Conservation (phyloP, 2,329 filamentous ascomycete genomes). For the Colletotrichum ledebouriae region DNA sequence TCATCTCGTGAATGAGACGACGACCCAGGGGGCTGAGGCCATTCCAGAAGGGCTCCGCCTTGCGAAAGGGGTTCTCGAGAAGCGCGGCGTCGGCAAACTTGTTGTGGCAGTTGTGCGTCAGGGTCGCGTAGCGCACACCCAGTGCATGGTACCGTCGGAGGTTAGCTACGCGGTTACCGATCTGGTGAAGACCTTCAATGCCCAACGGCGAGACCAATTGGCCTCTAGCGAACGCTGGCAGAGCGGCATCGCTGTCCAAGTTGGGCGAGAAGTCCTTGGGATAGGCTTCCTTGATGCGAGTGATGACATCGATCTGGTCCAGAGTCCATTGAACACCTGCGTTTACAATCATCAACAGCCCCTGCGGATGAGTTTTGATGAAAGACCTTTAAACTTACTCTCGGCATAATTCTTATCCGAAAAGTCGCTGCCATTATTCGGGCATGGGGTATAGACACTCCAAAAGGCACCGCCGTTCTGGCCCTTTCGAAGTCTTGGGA, state of each 20-base stretch:
- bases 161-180: slow-evolving; percentile 85
- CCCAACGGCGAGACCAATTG: slow-evolving; percentile 83
- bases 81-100: slow-evolving; percentile 88
- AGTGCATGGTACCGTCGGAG: slow-evolving; percentile 81
- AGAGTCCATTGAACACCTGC: slow-evolving; percentile 75
- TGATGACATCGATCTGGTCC: slow-evolving; percentile 81
- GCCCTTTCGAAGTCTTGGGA: slow-evolving; percentile 79
- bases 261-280: slow-evolving; percentile 77
- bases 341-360: slow-evolving; percentile 9
- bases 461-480: slow-evolving; percentile 90
- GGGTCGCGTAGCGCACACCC: slow-evolving; percentile 87
- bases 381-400: slow-evolving; percentile 60
- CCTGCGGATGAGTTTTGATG: background rate
- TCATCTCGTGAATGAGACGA: slow-evolving; percentile 87
- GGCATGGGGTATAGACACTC: slow-evolving; percentile 88
- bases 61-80: slow-evolving; percentile 63
- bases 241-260: slow-evolving; percentile 71
- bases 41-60: slow-evolving; percentile 72
- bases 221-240: slow-evolving; percentile 70
- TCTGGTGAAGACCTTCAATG: slow-evolving; percentile 92
- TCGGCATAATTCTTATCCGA: slow-evolving; percentile 78
- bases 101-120: slow-evolving; percentile 96
- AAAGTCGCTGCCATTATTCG: slow-evolving; percentile 78
- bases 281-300: slow-evolving; percentile 73
- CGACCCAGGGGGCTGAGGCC: slow-evolving; percentile 81